A percentile compares a stretch with the other conserved stretches of the same genome.
These are phyloP conservation scores for Entophlyctis helioformis DNA, from an alignment of 192 early-diverging fungal species.

Conservation along the genomic window DNA sequence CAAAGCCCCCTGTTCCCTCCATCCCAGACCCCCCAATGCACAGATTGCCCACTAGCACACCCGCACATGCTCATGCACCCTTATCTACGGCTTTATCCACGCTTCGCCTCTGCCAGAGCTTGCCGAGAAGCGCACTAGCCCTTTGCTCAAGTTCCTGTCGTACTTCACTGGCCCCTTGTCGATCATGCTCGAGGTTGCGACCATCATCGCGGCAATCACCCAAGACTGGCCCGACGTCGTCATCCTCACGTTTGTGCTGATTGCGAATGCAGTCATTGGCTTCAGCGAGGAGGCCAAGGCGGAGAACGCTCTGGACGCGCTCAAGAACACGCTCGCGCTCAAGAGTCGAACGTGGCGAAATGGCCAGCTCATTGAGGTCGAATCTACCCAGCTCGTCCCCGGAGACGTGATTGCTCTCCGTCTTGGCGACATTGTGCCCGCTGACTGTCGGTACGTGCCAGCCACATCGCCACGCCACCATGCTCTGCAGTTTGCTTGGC, in stretches of 20 bases:
- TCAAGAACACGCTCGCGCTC: slow-evolving; percentile 86
- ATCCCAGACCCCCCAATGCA: too few relatives aligned
- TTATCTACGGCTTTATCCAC: neutral
- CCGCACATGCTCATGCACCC: too few relatives aligned
- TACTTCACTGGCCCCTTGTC: slow-evolving; percentile 88
- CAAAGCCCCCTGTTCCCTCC: too few relatives aligned
- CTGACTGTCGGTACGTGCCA: slow-evolving; percentile 59
- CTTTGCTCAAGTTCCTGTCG: slow-evolving; percentile 69
- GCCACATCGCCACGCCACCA: too few relatives aligned
- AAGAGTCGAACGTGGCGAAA: slow-evolving; percentile 75
- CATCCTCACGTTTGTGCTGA: slow-evolving; percentile 73
- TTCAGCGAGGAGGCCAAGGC: slow-evolving; percentile 90
- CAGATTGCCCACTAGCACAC: too few relatives aligned
- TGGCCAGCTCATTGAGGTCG: slow-evolving; percentile 65
- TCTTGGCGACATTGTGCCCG: slow-evolving; percentile 90
- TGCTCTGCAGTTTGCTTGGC: too few relatives aligned
- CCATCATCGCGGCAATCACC: slow-evolving; percentile 69
- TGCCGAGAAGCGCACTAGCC: slow-evolving; percentile 74
- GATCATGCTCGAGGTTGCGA: slow-evolving; percentile 81
- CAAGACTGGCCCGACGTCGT: slow-evolving; percentile 75
- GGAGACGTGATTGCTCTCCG: slow-evolving; percentile 86
- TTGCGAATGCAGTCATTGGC: slow-evolving; percentile 85
- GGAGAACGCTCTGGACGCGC: slow-evolving; percentile 84
- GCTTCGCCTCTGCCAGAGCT: slow-evolving; percentile 15
- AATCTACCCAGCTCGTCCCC: slow-evolving; percentile 72